phyloP scores from a whole-genome alignment of 2,329 filamentous ascomycete genomes.

The Pestalotiopsis sp. region DNA sequence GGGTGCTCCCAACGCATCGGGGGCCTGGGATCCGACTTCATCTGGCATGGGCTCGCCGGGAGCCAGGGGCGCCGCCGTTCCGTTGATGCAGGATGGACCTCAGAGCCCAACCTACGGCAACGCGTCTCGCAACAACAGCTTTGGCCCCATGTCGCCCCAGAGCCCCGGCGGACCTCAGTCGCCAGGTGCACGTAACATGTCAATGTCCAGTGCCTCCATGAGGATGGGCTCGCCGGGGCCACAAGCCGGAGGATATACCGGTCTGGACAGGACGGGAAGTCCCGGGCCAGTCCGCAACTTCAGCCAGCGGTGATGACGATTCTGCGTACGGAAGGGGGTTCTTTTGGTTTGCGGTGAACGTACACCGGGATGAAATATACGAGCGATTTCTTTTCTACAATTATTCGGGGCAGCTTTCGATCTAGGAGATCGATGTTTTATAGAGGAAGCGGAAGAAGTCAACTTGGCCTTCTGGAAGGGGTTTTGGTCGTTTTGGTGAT shows the following conservation, averaged over 20 bases:
- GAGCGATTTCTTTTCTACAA: neutral
- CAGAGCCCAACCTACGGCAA: neutral
- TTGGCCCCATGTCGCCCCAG: slow-evolving; percentile 13
- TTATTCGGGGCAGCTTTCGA: neutral
- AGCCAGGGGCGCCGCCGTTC: slow-evolving; percentile 24
- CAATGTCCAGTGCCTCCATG: neutral
- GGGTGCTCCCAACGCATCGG: slow-evolving; percentile 28
- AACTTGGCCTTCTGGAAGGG: no score
- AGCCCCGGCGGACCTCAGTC: slow-evolving; percentile 22
- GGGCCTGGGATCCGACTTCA: slow-evolving; percentile 24
- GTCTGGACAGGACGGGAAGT: slow-evolving; percentile 23
- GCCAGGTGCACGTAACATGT: slow-evolving; percentile 24
- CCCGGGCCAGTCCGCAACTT: neutral
- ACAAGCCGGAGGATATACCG: slow-evolving; percentile 18
- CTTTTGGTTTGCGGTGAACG: neutral
- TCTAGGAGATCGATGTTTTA: neutral
- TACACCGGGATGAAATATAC: neutral
- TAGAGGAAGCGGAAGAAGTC: neutral
- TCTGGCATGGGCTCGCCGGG: slow-evolving; percentile 8
- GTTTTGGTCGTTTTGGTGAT: neutral
- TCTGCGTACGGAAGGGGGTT: neutral
- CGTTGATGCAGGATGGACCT: slow-evolving; percentile 17
- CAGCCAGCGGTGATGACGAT: slow-evolving; percentile 1
- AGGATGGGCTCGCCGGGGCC: neutral
- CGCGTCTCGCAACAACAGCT: slow-evolving; percentile 21